Base-by-base conservation (phyloP, 2,329 filamentous ascomycete genomes). In the Akanthomyces dipterigenus region DNA sequence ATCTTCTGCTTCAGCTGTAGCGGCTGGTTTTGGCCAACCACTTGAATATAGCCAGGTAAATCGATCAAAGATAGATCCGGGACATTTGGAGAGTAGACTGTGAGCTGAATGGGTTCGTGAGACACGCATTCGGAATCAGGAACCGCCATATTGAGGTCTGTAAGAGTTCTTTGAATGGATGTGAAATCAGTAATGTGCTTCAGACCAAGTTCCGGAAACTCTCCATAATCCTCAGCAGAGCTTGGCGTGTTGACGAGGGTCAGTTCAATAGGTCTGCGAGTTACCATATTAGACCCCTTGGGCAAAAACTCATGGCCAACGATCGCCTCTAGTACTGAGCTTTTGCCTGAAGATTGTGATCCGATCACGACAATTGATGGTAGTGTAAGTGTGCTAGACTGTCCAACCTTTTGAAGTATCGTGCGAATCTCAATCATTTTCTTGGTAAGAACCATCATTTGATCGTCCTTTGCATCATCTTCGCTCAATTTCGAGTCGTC, bases 341-440 rank as follows among this genome's bases (percentile, higher is more conserved):
- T 98, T 78, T 99, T 99, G 45, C 95, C 95, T 0, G 95, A 98
- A 0, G 95, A 99, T 72, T 99, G 95, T 2, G 95, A 99, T 26
- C 95, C 95, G 67, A 99, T 97, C 42, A 99, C 95, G n/a, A 99
- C 95, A 62, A 99, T 99, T 0, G 96, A 98, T 0, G 95, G 95
- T 24, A 99, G 78, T 1, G 90, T 93, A 65, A 99, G 79, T 3
- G 90, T 86, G 65, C 89, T 91, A 0, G 93, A 96, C 77, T 99
- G 93, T 38, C 93, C 96, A 51, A 99, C 90, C 28, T 88, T 91
- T 70, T 96, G 90, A 26, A 99, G 81, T 61, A 99, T 91, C 67
- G 88, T 93, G 67, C 96, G 83, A 62, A 99, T 98, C 78, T 99
- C 95, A 70, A 99, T 99, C 95, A 99, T 99, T 78, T 98, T 98